Base-by-base conservation (phyloP, 2,329 filamentous ascomycete species). In the Mollisiaceae sp. region DNA sequence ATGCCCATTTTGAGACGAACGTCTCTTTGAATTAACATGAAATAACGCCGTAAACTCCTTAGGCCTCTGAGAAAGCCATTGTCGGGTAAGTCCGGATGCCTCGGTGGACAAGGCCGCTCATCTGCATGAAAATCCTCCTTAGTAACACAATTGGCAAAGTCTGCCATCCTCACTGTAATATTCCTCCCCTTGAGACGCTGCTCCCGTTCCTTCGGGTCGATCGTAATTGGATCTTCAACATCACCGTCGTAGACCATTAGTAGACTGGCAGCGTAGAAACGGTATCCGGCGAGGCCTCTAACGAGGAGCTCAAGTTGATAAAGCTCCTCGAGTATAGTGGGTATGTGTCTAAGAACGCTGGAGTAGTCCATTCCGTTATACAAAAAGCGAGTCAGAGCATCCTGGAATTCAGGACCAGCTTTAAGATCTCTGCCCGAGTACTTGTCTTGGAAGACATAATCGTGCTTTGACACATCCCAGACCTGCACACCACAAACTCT, bases 81-180 rank as follows among this genome's bases (percentile, higher is more conserved):
- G 72, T 99, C 95, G 8, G 97, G 89, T 66, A 92, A 89, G 41
- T 90, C 81, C 0, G 92, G 92, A 75, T 96, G 87, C 65, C 87
- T 85, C 4, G 95, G 95, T 15, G 95, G 95, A 72, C 94, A 97
- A 4, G 85, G 81, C 73, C 84, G 84, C 67, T 84, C 82, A 60
- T 80, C 79, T 20, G 82, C 79, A 1, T 82, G 79, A 65, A 88
- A 79, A 73, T 97, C 93, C 70, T 95, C 91, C 4, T 92, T 91
- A 1, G 94, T 98, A 41, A 98, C 89, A 75, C 94, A 97, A 77
- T 99, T 99, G 69, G 95, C 95, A 80, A 99, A 99, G 78, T 99
- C 95, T 64, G 97, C 94, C 77, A 99, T 96, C 79, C 97, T 97
- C 80, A 99, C 89, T 77, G 97, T 92, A 75, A 97, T 94, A 70